phyloP scores from a whole-genome alignment of 2,329 filamentous ascomycete genomes.

The Proliferodiscus dingleyae region DNA sequence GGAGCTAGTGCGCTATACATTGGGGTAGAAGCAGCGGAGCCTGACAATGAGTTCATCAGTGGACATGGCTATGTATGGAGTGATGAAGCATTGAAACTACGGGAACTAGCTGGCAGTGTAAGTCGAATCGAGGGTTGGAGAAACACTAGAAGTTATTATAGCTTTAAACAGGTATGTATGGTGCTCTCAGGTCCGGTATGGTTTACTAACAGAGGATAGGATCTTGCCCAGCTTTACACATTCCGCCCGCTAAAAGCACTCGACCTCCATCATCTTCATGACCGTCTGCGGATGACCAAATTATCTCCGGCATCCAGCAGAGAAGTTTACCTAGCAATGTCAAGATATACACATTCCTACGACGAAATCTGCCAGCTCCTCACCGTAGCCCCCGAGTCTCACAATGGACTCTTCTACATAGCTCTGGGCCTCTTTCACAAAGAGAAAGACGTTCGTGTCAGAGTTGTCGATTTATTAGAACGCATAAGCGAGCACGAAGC shows the following conservation, averaged over 20 bases:
- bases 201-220: slow-evolving; percentile 43
- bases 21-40: slow-evolving; percentile 66
- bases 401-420: slow-evolving; percentile 86
- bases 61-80: slow-evolving; percentile 96
- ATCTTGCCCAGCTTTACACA: slow-evolving; percentile 60
- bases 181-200: slow-evolving; percentile 1
- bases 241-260: slow-evolving; percentile 69
- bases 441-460: slow-evolving; percentile 69
- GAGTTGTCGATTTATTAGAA: slow-evolving; percentile 74
- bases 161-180: slow-evolving; percentile 73
- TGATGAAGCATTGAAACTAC: slow-evolving; percentile 72
- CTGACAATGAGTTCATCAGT: slow-evolving; percentile 52
- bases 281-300: slow-evolving; percentile 78
- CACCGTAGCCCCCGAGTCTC: slow-evolving; percentile 76
- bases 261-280: slow-evolving; percentile 88
- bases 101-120: slow-evolving; percentile 86
- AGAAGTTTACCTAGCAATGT: slow-evolving; percentile 79
- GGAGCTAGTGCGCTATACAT: slow-evolving; percentile 87
- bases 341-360: slow-evolving; percentile 71
- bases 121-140: slow-evolving; percentile 95
- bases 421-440: slow-evolving; percentile 90
- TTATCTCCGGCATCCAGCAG: slow-evolving; percentile 70
- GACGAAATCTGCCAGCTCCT: slow-evolving; percentile 82
- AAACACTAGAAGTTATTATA: slow-evolving; percentile 91
- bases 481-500: slow-evolving; percentile 82